Conservation (phyloP, 2,329 filamentous ascomycete genomes). For the Ceratocystis papillata region DNA sequence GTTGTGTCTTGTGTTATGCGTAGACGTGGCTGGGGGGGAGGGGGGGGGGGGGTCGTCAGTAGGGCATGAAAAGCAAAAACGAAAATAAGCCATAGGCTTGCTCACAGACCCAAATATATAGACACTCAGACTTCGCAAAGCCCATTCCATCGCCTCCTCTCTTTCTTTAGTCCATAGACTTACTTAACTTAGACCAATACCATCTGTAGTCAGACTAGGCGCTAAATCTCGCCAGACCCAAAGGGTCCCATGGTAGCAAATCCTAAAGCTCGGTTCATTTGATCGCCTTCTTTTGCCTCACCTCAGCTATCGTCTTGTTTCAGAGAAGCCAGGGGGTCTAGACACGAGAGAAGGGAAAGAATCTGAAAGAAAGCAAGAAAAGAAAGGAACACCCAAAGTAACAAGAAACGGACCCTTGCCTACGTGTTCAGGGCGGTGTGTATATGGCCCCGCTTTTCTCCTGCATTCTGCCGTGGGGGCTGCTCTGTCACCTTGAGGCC, state of each 20-base stretch:
- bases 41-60: no score
- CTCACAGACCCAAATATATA: no score
- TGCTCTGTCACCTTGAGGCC: neutral
- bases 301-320: neutral
- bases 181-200: no score
- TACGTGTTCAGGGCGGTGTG: neutral
- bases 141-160: no score
- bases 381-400: constrained; percentile 4
- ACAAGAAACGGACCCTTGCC: neutral
- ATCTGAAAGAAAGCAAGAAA: constrained; percentile 8
- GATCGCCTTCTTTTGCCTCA: constrained; percentile 10
- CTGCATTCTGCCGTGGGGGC: neutral
- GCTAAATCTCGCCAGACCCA: constrained; percentile 10
- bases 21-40: no score
- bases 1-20: no score
- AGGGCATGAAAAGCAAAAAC: no score
- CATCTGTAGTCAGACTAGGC: neutral
- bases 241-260: constrained; percentile 4
- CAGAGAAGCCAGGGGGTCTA: neutral
- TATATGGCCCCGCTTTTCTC: neutral
- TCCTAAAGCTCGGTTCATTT: constrained; percentile 5
- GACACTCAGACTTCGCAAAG: no score
- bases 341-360: neutral
- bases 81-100: no score
- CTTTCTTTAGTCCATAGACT: no score